phyloP scores from a whole-genome alignment of 306 rosid genomes.

The Leucaena leucocephala region DNA sequence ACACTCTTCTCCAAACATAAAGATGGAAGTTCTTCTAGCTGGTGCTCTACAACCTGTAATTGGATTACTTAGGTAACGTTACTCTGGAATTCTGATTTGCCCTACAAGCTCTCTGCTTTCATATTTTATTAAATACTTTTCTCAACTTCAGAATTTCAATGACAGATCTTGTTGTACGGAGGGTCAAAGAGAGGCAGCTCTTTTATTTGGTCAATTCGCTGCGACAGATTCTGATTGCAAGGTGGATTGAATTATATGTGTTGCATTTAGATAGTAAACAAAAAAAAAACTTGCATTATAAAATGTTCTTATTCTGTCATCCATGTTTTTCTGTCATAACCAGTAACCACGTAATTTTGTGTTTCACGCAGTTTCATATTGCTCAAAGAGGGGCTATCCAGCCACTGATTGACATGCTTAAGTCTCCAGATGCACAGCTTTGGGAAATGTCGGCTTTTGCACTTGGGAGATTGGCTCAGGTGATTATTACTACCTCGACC shows the following conservation, averaged over 20 bases:
- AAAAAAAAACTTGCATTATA: constrained; percentile 5
- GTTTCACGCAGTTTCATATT: constrained; percentile 60
- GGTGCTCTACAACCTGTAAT: constrained; percentile 84
- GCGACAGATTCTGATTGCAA: constrained; percentile 67
- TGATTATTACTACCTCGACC: constrained; percentile 33
- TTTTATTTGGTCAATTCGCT: constrained; percentile 81
- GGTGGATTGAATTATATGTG: constrained; percentile 42
- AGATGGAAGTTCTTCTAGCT: constrained; percentile 60
- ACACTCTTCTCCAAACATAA: constrained; percentile 71
- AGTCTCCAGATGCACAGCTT: constrained; percentile 72
- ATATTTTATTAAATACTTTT: background rate
- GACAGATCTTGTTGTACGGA: constrained; percentile 62
- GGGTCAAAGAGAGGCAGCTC: constrained; percentile 71
- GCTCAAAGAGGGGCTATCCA: constrained; percentile 92
- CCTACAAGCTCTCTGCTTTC: background rate
- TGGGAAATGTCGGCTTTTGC: constrained; percentile 97
- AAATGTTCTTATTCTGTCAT: background rate
- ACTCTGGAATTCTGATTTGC: background rate
- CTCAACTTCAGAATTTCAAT: constrained; percentile 1
- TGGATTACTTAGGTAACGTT: constrained; percentile 54
- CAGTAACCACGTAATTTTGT: constrained; percentile 22
- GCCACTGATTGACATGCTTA: constrained; percentile 91
- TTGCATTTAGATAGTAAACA: background rate
- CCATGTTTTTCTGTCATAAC: background rate
- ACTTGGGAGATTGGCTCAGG: constrained; percentile 98